Conservation (phyloP, 2,329 filamentous ascomycete genomes). For the Trichoderma guizhouense region DNA sequence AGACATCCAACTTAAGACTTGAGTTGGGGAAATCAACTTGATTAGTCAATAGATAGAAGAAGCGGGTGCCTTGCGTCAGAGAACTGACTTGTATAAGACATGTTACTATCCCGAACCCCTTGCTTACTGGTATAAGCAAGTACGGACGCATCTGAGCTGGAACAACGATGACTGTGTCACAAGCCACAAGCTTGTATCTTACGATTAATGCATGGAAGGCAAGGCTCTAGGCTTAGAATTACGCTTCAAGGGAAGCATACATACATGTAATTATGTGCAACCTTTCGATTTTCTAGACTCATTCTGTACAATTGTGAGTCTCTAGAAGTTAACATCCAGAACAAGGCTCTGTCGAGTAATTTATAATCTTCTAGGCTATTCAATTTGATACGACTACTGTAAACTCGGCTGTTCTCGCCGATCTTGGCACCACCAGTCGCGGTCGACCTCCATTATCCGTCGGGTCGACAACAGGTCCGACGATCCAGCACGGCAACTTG, state of each 20-base stretch:
- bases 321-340: not conserved
- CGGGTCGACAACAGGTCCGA: not conserved
- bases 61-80: too few relatives aligned
- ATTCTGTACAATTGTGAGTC: not conserved
- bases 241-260: not conserved
- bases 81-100: too few relatives aligned
- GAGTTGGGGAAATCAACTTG: too few relatives aligned
- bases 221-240: not conserved
- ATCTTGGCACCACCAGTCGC: not conserved
- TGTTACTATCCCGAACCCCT: too few relatives aligned
- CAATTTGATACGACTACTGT: not conserved
- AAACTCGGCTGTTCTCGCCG: not conserved
- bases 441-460: not conserved
- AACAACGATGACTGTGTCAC: too few relatives aligned
- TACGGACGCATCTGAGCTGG: too few relatives aligned
- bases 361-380: not conserved
- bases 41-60: too few relatives aligned
- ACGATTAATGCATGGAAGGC: too few relatives aligned
- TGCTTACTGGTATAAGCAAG: too few relatives aligned
- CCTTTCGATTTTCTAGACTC: not conserved
- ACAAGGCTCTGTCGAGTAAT: not conserved
- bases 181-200: too few relatives aligned
- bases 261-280: not conserved
- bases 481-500: not conserved
- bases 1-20: too few relatives aligned